A percentile compares a stretch with the other conserved stretches of the same genome.
Conservation (phyloP, 2,329 filamentous ascomycete genomes). For the Thielaviopsis populi region DNA sequence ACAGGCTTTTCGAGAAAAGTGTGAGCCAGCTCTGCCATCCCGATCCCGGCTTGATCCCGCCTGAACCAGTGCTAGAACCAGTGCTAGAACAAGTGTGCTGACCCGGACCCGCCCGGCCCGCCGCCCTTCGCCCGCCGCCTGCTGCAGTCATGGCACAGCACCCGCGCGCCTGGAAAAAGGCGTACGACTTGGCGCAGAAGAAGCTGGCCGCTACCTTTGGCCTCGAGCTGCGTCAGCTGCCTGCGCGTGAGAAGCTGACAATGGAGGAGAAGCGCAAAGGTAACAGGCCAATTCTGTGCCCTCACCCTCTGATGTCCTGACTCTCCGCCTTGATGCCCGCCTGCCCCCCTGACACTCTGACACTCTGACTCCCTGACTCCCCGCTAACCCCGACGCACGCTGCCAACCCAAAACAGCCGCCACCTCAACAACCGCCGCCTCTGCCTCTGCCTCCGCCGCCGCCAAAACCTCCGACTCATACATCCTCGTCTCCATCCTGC, state of each 20-base stretch:
- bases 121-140: no score
- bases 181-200: constrained; percentile 64
- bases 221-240: constrained; percentile 83
- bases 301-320: no score
- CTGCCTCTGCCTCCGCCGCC: constrained; percentile 23
- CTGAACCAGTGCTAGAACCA: no score
- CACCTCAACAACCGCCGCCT: not conserved
- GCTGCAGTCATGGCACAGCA: constrained; percentile 56
- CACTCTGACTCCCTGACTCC: not conserved
- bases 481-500: constrained; percentile 61
- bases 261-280: constrained; percentile 63
- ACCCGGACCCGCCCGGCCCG: no score
- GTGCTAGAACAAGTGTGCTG: no score
- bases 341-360: no score
- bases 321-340: no score
- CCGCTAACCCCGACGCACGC: no score
- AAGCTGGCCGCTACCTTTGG: constrained; percentile 62
- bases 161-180: constrained; percentile 53
- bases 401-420: not conserved
- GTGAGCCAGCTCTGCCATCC: constrained; percentile 24
- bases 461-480: constrained; percentile 49
- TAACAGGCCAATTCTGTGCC: constrained; percentile 22
- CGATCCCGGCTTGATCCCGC: no score
- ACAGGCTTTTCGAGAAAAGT: constrained; percentile 49
- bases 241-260: constrained; percentile 64